A percentile compares a stretch with the other conserved stretches of the same genome.
phyloP scores from a whole-genome alignment of 352 stramenopile genomes.

The Globisporangium emineosum region DNA sequence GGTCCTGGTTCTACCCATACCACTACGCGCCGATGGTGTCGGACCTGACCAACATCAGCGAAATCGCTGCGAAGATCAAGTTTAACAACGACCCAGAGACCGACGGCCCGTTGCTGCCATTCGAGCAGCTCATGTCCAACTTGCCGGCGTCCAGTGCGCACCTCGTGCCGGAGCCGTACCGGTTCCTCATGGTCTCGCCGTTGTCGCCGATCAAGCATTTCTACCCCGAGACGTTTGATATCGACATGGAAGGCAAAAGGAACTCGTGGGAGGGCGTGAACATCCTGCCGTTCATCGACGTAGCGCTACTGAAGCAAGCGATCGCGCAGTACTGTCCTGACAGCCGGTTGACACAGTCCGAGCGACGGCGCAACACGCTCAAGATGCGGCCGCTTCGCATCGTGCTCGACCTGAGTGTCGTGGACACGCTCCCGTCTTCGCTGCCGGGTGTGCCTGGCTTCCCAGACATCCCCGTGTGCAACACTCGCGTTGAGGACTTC shows the following conservation, averaged over 20 bases:
- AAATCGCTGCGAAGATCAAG: constrained; percentile 51
- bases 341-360: constrained; percentile 84
- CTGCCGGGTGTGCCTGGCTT: constrained; percentile 60
- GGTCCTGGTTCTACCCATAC: constrained; percentile 99
- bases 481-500: constrained; percentile 62
- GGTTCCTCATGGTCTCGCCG: constrained; percentile 94
- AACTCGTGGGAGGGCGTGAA: constrained; percentile 99
- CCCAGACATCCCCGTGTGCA: constrained; percentile 60
- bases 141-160: constrained; percentile 94
- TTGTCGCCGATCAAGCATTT: constrained; percentile 97
- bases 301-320: constrained; percentile 85
- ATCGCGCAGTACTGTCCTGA: constrained; percentile 92
- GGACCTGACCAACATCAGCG: constrained; percentile 92
- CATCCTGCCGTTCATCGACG: constrained; percentile 98
- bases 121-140: constrained; percentile 98
- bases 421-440: constrained; percentile 69
- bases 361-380: constrained; percentile 89
- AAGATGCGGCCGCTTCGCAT: constrained; percentile 77
- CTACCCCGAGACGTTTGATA: constrained; percentile 85
- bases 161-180: constrained; percentile 91
- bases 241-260: constrained; percentile 86
- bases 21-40: constrained; percentile 99
- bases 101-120: constrained; percentile 90
- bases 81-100: constrained; percentile 79
- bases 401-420: constrained; percentile 69